Conservation (phyloP, 1,284 basidiomycete genomes). For the Melampsora americana region DNA sequence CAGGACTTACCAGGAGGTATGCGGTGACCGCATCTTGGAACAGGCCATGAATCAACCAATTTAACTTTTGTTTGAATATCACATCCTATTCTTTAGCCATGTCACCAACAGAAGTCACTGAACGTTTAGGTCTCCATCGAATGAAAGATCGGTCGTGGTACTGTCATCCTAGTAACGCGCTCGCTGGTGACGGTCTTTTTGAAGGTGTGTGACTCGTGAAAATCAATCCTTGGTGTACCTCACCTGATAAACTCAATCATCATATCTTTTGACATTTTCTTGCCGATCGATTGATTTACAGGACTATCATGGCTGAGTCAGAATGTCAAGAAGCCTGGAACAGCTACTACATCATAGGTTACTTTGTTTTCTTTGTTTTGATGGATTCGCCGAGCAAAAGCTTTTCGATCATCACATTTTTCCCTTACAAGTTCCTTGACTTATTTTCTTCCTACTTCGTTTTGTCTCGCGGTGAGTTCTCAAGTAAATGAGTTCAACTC, state of each 20-base stretch:
- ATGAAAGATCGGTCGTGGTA: constrained; percentile 99
- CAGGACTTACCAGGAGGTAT: constrained; percentile 94
- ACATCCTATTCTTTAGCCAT: constrained; percentile 65
- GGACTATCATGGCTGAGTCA: constrained; percentile 43
- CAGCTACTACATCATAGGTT: not conserved
- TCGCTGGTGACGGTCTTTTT: constrained; percentile 49
- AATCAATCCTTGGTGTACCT: not conserved
- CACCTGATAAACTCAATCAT: too few relatives aligned
- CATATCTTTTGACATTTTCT: not conserved
- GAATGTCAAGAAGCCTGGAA: constrained; percentile 39
- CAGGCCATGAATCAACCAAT: not conserved
- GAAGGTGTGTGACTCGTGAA: not conserved
- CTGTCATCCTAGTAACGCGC: constrained; percentile 69
- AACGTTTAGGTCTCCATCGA: constrained; percentile 88
- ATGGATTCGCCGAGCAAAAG: too few relatives aligned
- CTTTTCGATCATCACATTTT: too few relatives aligned
- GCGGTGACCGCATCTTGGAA: too few relatives aligned
- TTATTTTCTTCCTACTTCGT: too few relatives aligned
- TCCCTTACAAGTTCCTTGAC: too few relatives aligned
- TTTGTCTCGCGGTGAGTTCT: too few relatives aligned
- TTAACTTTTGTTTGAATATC: not conserved
- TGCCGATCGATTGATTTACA: not conserved
- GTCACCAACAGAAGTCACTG: constrained; percentile 97
- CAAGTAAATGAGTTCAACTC: too few relatives aligned
- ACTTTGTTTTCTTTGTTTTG: too few relatives aligned